Evolutionary conservation across 768 basidiomycete species (phyloP).

Genomic region (Strobilomyces confusus): DNA sequence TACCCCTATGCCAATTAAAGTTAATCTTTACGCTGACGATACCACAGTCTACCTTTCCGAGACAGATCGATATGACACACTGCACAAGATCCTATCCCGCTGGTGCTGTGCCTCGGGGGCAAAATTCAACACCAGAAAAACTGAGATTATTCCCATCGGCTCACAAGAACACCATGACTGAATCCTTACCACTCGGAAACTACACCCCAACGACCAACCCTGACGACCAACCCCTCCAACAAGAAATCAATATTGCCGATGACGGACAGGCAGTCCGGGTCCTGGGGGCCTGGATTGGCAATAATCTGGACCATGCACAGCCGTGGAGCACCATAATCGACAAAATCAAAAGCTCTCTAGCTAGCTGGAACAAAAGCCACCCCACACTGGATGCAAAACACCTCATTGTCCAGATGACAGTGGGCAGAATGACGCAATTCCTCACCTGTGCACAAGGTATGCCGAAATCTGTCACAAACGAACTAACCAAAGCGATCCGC

Average conservation of each 20-base stretch:
- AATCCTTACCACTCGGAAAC: accelerated
- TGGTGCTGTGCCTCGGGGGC: slow-evolving; percentile 32
- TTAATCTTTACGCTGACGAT: slow-evolving; percentile 29
- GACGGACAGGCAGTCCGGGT: slow-evolving; percentile 14
- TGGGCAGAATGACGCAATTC: slow-evolving; percentile 29
- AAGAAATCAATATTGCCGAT: background rate
- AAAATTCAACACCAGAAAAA: slow-evolving; percentile 23
- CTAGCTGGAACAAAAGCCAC: background rate
- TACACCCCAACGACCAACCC: background rate
- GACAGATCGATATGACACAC: slow-evolving; percentile 6
- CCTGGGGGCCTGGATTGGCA: slow-evolving; percentile 24
- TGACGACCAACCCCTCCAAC: background rate
- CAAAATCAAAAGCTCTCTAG: slow-evolving; percentile 13
- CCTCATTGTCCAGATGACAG: slow-evolving; percentile 13
- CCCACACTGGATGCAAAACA: slow-evolving; percentile 17
- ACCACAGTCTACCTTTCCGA: slow-evolving; percentile 17
- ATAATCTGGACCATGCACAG: slow-evolving; percentile 6
- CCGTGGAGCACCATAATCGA: slow-evolving; percentile 16
- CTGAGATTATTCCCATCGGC: slow-evolving; percentile 27
- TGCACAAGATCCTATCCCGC: slow-evolving; percentile 21
- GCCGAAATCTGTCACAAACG: slow-evolving; percentile 1
- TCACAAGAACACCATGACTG: background rate
- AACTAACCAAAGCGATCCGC: background rate
- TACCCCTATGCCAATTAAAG: background rate
- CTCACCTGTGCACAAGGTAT: slow-evolving; percentile 19